Conservation (phyloP, 106 monocot genomes). For the Gastrodia elata region DNA sequence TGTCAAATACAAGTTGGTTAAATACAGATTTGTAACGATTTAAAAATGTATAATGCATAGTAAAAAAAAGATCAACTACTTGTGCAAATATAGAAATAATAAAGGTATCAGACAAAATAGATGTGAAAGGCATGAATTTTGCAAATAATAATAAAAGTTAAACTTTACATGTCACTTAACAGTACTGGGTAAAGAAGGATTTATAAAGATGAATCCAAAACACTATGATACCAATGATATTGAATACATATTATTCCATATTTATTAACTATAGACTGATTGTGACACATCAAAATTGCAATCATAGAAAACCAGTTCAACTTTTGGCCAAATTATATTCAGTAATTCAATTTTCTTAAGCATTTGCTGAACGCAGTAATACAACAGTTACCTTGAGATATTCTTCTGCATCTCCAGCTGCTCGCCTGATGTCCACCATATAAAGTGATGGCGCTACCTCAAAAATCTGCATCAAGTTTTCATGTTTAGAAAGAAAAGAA, state of each 20-base stretch:
- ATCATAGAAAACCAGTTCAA: neutral
- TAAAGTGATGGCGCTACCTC: constrained; percentile 85
- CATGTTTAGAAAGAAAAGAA: constrained; percentile 5
- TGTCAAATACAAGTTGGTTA: neutral
- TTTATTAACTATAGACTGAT: neutral
- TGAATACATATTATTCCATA: neutral
- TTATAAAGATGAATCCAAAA: neutral
- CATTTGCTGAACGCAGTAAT: neutral
- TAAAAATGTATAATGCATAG: neutral
- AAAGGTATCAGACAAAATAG: neutral
- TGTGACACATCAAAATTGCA: neutral
- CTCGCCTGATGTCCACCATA: constrained; percentile 77
- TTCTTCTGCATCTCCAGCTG: constrained; percentile 59
- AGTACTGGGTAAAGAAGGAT: neutral
- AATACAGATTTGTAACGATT: too few relatives aligned
- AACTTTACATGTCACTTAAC: neutral
- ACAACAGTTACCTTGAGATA: constrained; percentile 48
- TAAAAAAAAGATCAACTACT: neutral
- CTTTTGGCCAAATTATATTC: neutral
- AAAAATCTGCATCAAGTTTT: constrained; percentile 55
- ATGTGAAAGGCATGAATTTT: neutral
- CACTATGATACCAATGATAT: neutral
- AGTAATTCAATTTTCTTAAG: neutral
- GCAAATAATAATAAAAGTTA: neutral
- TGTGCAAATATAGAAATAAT: neutral